Evolutionary conservation across 1,139 yeast genomes (phyloP).

Genomic region (Debaryomyces robertsiae): DNA sequence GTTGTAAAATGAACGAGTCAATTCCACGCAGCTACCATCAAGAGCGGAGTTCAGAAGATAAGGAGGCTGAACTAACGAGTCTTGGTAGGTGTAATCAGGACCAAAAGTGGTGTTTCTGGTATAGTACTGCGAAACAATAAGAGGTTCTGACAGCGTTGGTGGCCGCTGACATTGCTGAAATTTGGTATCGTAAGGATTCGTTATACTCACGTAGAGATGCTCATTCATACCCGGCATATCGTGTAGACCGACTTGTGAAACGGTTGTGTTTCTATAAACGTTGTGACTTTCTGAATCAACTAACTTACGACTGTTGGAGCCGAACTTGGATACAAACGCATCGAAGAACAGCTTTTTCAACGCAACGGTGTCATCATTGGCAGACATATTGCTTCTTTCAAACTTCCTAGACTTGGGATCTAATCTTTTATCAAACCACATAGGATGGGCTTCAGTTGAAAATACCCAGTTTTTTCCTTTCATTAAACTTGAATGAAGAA

Average conservation of each 20-base stretch:
- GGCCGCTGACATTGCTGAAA: slow-evolving; percentile 36
- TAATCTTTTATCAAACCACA: slow-evolving; percentile 57
- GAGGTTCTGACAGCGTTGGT: slow-evolving; percentile 26
- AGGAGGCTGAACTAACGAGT: slow-evolving; percentile 41
- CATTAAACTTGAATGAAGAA: slow-evolving; percentile 38
- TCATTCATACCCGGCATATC: slow-evolving; percentile 19
- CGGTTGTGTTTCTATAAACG: slow-evolving; percentile 23
- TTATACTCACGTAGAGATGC: slow-evolving; percentile 17
- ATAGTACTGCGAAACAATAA: slow-evolving; percentile 36
- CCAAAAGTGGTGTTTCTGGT: slow-evolving; percentile 41
- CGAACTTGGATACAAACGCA: slow-evolving; percentile 2
- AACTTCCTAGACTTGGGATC: slow-evolving; percentile 5
- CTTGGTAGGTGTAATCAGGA: slow-evolving; percentile 36
- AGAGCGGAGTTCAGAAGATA: slow-evolving; percentile 25
- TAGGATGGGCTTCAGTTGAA: slow-evolving; percentile 93
- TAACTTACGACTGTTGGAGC: slow-evolving; percentile 10
- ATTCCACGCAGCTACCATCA: slow-evolving; percentile 36
- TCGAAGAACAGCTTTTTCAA: slow-evolving; percentile 7
- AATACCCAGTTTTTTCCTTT: slow-evolving; percentile 62
- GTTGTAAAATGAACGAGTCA: slow-evolving; percentile 30
- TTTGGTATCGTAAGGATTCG: slow-evolving; percentile 23
- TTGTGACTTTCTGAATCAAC: slow-evolving; percentile 8
- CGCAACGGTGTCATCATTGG: neutral
- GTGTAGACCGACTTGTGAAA: slow-evolving; percentile 16
- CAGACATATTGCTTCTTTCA: neutral